phyloP scores from a whole-genome alignment of 208 protist species.

The Herpetomonas samuelpessoai region DNA sequence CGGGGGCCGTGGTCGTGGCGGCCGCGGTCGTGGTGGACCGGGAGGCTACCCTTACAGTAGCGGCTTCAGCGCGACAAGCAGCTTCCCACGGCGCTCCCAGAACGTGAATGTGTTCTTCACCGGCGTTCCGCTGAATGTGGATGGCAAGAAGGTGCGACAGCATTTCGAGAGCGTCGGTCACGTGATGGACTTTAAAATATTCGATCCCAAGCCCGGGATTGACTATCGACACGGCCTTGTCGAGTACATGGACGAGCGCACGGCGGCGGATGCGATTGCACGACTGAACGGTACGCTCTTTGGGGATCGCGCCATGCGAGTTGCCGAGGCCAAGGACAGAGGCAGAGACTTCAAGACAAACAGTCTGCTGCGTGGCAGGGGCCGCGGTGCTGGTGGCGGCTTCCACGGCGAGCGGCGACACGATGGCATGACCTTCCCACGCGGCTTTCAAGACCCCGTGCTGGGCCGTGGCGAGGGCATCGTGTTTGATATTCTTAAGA shows the following conservation, averaged over 20 bases:
- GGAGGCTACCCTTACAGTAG: too few species aligned
- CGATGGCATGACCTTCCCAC: conserved; percentile 50
- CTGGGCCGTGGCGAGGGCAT: conserved; percentile 54
- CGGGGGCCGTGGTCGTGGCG: too few species aligned
- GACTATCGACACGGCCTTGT: conserved; percentile 77
- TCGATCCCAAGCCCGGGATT: conserved; percentile 53
- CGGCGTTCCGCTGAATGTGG: conserved; percentile 69
- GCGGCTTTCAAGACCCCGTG: conserved; percentile 53
- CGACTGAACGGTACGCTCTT: conserved; percentile 75
- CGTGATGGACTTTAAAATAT: conserved; percentile 66
- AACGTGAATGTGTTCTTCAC: conserved; percentile 77
- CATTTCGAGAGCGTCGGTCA: conserved; percentile 87
- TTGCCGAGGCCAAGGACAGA: conserved; percentile 32
- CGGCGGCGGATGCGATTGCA: conserved; percentile 68
- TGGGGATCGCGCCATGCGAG: conserved; percentile 66
- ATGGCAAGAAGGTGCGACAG: conserved; percentile 51
- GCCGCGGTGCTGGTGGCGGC: conserved; percentile 3
- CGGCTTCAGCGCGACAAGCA: background rate
- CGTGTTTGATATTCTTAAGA: conserved; percentile 49
- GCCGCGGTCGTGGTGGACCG: background rate
- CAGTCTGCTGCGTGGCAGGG: background rate
- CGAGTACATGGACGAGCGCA: conserved; percentile 76
- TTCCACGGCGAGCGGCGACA: conserved; percentile 27
- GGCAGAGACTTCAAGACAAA: background rate
- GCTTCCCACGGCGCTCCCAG: conserved; percentile 4